phyloP scores from a whole-genome alignment of 2,329 filamentous ascomycete species.

The Pseudocercospora cruenta region DNA sequence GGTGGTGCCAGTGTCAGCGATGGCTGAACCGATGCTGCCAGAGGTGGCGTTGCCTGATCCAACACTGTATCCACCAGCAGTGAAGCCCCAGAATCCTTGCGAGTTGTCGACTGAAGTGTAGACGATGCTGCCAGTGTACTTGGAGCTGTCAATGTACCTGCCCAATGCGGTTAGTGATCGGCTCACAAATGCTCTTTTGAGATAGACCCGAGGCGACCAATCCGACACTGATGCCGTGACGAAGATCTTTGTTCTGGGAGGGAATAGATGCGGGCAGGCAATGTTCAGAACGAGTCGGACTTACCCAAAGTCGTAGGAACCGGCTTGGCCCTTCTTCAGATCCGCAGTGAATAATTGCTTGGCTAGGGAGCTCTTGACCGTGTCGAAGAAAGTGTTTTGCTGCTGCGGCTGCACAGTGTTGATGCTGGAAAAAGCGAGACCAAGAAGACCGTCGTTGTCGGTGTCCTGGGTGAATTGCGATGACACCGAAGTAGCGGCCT shows the following conservation, averaged over 20 bases:
- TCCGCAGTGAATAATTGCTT: constrained; percentile 61
- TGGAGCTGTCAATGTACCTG: constrained; percentile 58
- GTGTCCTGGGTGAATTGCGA: constrained; percentile 54
- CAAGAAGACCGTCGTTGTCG: constrained; percentile 63
- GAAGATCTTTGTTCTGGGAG: neutral
- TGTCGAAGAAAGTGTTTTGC: constrained; percentile 65
- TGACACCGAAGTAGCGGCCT: constrained; percentile 65
- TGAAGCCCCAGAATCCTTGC: constrained; percentile 68
- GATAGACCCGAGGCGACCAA: constrained; percentile 2
- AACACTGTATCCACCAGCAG: constrained; percentile 59
- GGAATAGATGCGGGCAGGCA: neutral
- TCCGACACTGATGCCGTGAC: neutral
- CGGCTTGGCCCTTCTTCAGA: constrained; percentile 57
- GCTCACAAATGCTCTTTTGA: constrained; percentile 3
- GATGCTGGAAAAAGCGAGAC: constrained; percentile 62
- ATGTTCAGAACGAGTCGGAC: constrained; percentile 42
- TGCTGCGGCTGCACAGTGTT: constrained; percentile 58
- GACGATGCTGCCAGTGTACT: constrained; percentile 60
- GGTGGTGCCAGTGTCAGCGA: constrained; percentile 73
- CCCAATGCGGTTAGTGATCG: constrained; percentile 42
- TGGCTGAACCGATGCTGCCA: constrained; percentile 56
- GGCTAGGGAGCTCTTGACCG: constrained; percentile 55
- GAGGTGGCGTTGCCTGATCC: constrained; percentile 49
- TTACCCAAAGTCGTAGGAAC: constrained; percentile 61
- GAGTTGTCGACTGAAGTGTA: constrained; percentile 60